A percentile compares a stretch with the other conserved stretches of the same genome.
Conservation (phyloP, 2,329 filamentous ascomycete genomes). For the Cryphonectria nitschkei region DNA sequence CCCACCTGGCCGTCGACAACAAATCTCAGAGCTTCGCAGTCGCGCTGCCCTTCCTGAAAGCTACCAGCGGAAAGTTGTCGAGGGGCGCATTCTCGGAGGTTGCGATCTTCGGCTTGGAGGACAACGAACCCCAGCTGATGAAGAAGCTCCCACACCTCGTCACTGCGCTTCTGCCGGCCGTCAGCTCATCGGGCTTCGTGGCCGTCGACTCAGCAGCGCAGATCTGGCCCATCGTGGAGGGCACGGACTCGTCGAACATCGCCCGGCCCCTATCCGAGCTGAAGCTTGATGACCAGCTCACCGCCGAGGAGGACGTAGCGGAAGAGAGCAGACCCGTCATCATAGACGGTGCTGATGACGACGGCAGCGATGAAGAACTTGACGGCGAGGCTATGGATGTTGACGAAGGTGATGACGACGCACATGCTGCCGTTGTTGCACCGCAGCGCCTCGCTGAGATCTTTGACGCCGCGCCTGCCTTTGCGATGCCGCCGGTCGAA, state of each 20-base stretch:
- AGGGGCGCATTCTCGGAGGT: conserved; percentile 55
- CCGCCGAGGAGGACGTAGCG: conserved; percentile 11
- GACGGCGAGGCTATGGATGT: conserved; percentile 39
- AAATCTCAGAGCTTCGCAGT: conserved; percentile 69
- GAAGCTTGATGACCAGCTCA: conserved; percentile 43
- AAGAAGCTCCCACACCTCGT: conserved; percentile 61
- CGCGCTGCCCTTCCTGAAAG: conserved; percentile 48
- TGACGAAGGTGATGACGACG: conserved; percentile 42
- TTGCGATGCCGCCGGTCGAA: conserved; percentile 71
- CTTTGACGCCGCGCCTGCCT: conserved; percentile 70
- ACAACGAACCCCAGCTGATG: conserved; percentile 61
- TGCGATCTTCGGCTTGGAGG: conserved; percentile 68
- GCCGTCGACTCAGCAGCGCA: conserved; percentile 76
- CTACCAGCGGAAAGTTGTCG: conserved; percentile 32
- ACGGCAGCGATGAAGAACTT: conserved; percentile 32
- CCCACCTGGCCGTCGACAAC: conserved; percentile 73
- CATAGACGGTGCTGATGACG: conserved; percentile 40
- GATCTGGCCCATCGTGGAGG: conserved; percentile 66
- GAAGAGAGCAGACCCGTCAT: conserved; percentile 33
- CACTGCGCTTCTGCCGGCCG: conserved; percentile 67
- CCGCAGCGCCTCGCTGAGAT: conserved; percentile 71
- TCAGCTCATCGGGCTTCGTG: conserved; percentile 71
- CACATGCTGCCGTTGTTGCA: conserved; percentile 64
- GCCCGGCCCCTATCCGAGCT: conserved; percentile 61
- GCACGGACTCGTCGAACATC: conserved; percentile 57